Evolutionary conservation across 148 eudicot species (phyloP).

Genomic region (Heliosperma pusillum): DNA sequence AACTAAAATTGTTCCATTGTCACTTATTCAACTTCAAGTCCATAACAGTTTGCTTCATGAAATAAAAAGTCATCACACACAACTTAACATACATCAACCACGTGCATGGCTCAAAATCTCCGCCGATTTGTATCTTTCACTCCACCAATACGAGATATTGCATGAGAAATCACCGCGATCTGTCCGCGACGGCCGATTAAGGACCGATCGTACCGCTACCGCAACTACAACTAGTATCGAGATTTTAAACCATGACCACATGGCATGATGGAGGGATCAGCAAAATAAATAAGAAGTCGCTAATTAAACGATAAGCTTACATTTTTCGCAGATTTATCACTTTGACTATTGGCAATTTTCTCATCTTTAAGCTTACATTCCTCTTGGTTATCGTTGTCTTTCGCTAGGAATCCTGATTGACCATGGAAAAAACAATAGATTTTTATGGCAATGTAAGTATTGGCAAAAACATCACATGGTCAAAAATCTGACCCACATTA

Average conservation of each 20-base stretch:
- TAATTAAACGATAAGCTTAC: constrained; percentile 23
- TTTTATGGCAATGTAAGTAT: not conserved
- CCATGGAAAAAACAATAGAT: not conserved
- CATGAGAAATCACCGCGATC: too few relatives aligned
- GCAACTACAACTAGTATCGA: too few relatives aligned
- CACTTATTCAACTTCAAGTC: not conserved
- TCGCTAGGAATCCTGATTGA: constrained; percentile 50
- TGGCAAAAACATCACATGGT: constrained; percentile 1
- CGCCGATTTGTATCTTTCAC: too few relatives aligned
- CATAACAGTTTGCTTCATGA: not conserved
- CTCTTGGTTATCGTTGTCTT: constrained; percentile 37
- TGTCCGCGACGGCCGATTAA: too few relatives aligned
- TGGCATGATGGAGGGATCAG: not conserved
- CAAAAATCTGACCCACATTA: not conserved
- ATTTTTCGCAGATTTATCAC: constrained; percentile 32
- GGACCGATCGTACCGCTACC: too few relatives aligned
- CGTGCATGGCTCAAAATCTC: too few relatives aligned
- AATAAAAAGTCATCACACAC: not conserved
- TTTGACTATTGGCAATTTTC: constrained; percentile 29
- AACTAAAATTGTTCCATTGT: not conserved
- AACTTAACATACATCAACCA: not conserved
- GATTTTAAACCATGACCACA: too few relatives aligned
- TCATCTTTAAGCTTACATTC: constrained; percentile 24
- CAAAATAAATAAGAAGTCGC: not conserved
- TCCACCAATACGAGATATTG: too few relatives aligned